phyloP scores from a whole-genome alignment of 1,139 yeast species.

The Saccharomyces hybrid region DNA sequence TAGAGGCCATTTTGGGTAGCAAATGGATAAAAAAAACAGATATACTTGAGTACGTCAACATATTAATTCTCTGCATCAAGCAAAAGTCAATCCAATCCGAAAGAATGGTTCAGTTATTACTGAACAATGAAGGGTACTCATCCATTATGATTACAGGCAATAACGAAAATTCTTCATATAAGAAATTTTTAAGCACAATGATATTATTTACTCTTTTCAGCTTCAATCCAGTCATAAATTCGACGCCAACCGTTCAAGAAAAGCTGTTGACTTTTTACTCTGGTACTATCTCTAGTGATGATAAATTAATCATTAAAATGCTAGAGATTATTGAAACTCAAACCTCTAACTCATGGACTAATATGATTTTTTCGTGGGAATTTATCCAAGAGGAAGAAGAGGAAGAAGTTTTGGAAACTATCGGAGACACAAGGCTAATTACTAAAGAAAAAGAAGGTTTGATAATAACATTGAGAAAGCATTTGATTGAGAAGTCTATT shows the following conservation, averaged over 20 bases:
- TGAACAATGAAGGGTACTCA: constrained; percentile 40
- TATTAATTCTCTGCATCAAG: constrained; percentile 35
- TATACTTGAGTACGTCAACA: constrained; percentile 41
- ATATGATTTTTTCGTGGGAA: constrained; percentile 59
- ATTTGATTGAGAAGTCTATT: constrained; percentile 44
- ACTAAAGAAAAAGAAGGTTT: constrained; percentile 43
- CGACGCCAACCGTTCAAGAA: constrained; percentile 42
- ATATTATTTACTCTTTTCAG: constrained; percentile 40
- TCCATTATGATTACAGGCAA: constrained; percentile 28
- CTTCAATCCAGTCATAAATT: constrained; percentile 41
- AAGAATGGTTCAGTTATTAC: constrained; percentile 56
- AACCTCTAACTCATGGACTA: constrained; percentile 49
- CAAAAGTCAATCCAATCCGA: constrained; percentile 39
- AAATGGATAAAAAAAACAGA: constrained; percentile 41
- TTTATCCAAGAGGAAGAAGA: constrained; percentile 39
- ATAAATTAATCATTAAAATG: constrained; percentile 50
- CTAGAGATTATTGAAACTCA: constrained; percentile 51
- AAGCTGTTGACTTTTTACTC: constrained; percentile 45
- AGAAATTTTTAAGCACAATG: constrained; percentile 40
- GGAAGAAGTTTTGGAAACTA: constrained; percentile 37
- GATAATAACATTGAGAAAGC: constrained; percentile 49
- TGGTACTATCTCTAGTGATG: constrained; percentile 61
- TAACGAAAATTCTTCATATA: constrained; percentile 17
- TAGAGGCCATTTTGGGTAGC: constrained; percentile 53
- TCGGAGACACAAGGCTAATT: constrained; percentile 42